phyloP scores from a whole-genome alignment of 371 early-diverging fungal species.

The Syncephalis plumigaleata region DNA sequence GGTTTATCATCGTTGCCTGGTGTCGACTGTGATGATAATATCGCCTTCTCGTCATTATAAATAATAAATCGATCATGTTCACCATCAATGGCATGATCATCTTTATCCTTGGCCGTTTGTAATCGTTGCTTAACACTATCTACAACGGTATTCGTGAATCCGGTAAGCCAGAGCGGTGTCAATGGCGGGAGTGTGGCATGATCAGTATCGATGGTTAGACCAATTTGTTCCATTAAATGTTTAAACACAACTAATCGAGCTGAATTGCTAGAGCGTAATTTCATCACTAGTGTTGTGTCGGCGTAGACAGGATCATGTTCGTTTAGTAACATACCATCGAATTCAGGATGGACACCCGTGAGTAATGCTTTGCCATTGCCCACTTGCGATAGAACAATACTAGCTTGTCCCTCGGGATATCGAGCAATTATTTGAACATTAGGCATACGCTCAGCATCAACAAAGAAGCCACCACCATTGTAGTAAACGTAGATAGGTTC shows the following conservation, averaged over 20 bases:
- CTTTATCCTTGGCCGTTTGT: too few relatives aligned
- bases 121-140: too few relatives aligned
- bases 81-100: too few relatives aligned
- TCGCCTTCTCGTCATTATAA: constrained; percentile 10
- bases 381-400: constrained; percentile 29
- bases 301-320: constrained; percentile 14
- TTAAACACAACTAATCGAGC: too few relatives aligned
- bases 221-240: too few relatives aligned
- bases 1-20: constrained; percentile 1
- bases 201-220: too few relatives aligned
- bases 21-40: not conserved
- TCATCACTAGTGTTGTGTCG: not conserved
- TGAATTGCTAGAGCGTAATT: too few relatives aligned
- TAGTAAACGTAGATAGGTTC: constrained; percentile 26
- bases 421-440: constrained; percentile 34
- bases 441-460: constrained; percentile 20
- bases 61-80: constrained; percentile 2
- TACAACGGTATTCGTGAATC: too few relatives aligned
- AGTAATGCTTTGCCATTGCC: constrained; percentile 48
- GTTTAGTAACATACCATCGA: constrained; percentile 28
- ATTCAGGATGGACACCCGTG: constrained; percentile 58
- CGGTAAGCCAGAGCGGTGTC: too few relatives aligned
- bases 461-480: constrained; percentile 69
- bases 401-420: constrained; percentile 23
- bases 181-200: too few relatives aligned